Percentiles rank a stretch among this genome's conserved stretches.
phyloP scores from a whole-genome alignment of 805 yeast genomes.

The Cyberlindnera maritima region DNA sequence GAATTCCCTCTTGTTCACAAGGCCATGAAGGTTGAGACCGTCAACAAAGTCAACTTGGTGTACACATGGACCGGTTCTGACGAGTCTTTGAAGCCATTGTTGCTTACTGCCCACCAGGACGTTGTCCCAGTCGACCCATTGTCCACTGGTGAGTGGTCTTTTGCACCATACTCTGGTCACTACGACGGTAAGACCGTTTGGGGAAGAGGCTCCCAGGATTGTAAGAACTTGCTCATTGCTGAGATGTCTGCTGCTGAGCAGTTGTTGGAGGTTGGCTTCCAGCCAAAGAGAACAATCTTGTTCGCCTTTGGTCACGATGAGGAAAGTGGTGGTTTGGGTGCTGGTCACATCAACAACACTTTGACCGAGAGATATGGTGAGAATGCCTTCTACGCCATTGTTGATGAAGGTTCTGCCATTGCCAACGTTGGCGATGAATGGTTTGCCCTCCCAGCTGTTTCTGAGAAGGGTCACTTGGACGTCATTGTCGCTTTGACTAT shows the following conservation, averaged over 20 bases:
- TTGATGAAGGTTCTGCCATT: constrained; percentile 58
- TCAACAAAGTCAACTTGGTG: constrained; percentile 63
- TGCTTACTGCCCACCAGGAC: constrained; percentile 77
- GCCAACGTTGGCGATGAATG: constrained; percentile 37
- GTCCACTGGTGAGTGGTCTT: constrained; percentile 56
- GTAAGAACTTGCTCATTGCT: constrained; percentile 64
- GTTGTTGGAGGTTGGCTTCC: constrained; percentile 42
- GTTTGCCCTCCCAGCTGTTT: constrained; percentile 46
- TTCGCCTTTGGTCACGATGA: constrained; percentile 75
- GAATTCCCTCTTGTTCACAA: constrained; percentile 54
- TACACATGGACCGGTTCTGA: constrained; percentile 61
- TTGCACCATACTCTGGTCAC: constrained; percentile 62
- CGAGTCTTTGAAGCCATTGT: constrained; percentile 51
- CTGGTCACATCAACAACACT: constrained; percentile 43
- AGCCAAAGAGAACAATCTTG: constrained; percentile 56
- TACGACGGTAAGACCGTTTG: constrained; percentile 61
- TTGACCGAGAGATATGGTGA: constrained; percentile 54
- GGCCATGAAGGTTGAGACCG: constrained; percentile 47
- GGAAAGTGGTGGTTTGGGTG: constrained; percentile 71
- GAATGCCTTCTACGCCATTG: constrained; percentile 54
- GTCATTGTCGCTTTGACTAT: constrained; percentile 47
- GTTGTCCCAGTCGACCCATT: constrained; percentile 72
- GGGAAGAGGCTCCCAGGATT: constrained; percentile 77
- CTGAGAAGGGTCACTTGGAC: constrained; percentile 40
- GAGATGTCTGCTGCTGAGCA: constrained; percentile 58